Evolutionary conservation across 371 early-diverging fungal genomes (phyloP), one percentile per base, ranked within the genome.

Genomic region (Mortierella sp.): DNA sequence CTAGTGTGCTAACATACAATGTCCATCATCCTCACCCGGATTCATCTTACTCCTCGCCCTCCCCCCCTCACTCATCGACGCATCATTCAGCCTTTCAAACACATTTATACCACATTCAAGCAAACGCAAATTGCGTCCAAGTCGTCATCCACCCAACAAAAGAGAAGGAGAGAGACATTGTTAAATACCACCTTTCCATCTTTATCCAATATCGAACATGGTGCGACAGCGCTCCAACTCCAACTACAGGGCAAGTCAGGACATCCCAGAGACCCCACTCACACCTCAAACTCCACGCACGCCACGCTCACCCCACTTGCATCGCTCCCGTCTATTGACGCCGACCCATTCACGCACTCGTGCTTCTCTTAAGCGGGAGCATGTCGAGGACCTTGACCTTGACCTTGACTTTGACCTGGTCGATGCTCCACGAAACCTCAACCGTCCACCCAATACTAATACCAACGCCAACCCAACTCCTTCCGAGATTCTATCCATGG

Each of bases 401-500:
- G 70, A 75, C 43, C 20, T 60, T 35, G 70, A 70, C 39, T 20
- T 62, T 32, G 52, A 43, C 62, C 51, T 22, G 2, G 32, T 20
- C 47, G n/a, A 60, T 20, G 8, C 58, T 37, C 14, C 71, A 20
- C 49, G 62, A 45, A 52, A 51, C 49, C 67, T 22, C n/a, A 62
- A 20, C 2, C 30, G 43, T 18, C 49, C 39, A 18, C 43, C 67
- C 57, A 63, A 55, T 45, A 51, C 67, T 37, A 58, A 55, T 32
- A 39, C 60, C 10, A 64, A 55, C 22, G 51, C 60, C 10, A 64
- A 72, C 16, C 68, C 71, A 16, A 71, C 77, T 3, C 79, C 79
- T 14, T 79, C 79, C 12, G 71, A 70, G 24, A 45, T 73, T 58
- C 40, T 79, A 14, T 79, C 79, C 64, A 79, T 67, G 71, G 61